Evolutionary conservation across 1,139 yeast genomes (phyloP).

Genomic region (Geotrichum histeridarum): DNA sequence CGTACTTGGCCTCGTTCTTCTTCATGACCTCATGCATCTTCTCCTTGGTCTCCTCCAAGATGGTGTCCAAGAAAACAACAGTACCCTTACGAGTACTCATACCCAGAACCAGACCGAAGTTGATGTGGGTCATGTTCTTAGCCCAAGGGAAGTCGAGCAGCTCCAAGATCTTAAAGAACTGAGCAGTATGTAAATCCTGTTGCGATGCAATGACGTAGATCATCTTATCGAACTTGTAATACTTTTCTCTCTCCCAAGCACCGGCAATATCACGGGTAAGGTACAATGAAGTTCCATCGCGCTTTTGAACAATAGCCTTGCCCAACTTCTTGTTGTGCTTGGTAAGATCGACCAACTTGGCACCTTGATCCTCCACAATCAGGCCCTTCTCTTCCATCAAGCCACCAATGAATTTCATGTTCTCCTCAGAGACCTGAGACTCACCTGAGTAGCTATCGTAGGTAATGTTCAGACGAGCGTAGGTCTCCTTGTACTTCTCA

Average conservation of each 20-base stretch:
- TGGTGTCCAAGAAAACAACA: slow-evolving; percentile 92
- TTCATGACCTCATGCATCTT: slow-evolving; percentile 97
- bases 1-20: slow-evolving; percentile 83
- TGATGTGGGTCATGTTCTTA: slow-evolving; percentile 68
- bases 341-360: slow-evolving; percentile 78
- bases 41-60: slow-evolving; percentile 88
- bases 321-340: slow-evolving; percentile 89
- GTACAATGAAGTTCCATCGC: slow-evolving; percentile 93
- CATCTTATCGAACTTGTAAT: slow-evolving; percentile 89
- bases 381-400: slow-evolving; percentile 63
- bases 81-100: slow-evolving; percentile 99
- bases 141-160: slow-evolving; percentile 94
- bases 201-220: slow-evolving; percentile 92
- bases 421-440: slow-evolving; percentile 78
- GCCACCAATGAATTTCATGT: slow-evolving; percentile 63
- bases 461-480: slow-evolving; percentile 82
- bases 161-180: slow-evolving; percentile 89
- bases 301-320: slow-evolving; percentile 86
- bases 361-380: slow-evolving; percentile 86
- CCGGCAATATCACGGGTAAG: slow-evolving; percentile 97
- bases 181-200: slow-evolving; percentile 92
- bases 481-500: slow-evolving; percentile 77
- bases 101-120: slow-evolving; percentile 97
- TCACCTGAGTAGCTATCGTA: slow-evolving; percentile 93
- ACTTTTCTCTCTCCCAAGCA: slow-evolving; percentile 83